Evolutionary conservation across 495 filamentous ascomycete genomes (phyloP).

Genomic region (Lepraria neglecta): DNA sequence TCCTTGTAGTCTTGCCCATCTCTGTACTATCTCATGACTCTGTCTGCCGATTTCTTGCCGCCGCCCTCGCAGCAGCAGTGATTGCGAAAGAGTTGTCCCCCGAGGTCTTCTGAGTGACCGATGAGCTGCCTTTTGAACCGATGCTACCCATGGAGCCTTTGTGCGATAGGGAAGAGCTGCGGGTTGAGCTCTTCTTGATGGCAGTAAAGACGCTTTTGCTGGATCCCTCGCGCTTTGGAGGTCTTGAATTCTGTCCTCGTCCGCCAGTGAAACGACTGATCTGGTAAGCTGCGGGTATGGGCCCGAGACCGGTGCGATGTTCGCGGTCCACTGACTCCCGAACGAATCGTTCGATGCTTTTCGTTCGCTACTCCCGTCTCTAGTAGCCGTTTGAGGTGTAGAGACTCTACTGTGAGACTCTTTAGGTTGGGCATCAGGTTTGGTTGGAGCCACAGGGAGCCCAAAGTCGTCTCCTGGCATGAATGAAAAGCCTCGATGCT

Average conservation of each 20-base stretch:
- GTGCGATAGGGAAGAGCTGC: slow-evolving; percentile 5
- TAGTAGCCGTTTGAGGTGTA: background rate
- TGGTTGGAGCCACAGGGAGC: too few relatives aligned
- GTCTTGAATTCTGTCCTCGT: background rate
- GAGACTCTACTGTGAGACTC: background rate
- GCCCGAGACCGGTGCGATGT: background rate
- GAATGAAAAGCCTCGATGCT: slow-evolving; percentile 12
- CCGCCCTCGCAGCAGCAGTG: slow-evolving; percentile 6
- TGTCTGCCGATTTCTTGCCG: slow-evolving; percentile 3
- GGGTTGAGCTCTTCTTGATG: background rate
- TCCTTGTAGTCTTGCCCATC: too few relatives aligned
- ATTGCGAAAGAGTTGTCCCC: background rate
- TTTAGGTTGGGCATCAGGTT: background rate
- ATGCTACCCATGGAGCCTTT: background rate
- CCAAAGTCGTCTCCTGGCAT: slow-evolving; percentile 4
- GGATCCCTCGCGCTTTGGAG: background rate
- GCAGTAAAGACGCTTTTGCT: background rate
- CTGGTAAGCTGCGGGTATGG: background rate
- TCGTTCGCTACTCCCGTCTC: background rate
- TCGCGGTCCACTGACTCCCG: background rate
- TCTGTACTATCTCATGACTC: background rate
- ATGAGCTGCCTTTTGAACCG: too few relatives aligned
- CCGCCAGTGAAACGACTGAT: background rate
- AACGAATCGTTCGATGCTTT: background rate
- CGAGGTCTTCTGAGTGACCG: background rate